Base-by-base conservation (phyloP, 306 rosid species). In the Rosa persica region DNA sequence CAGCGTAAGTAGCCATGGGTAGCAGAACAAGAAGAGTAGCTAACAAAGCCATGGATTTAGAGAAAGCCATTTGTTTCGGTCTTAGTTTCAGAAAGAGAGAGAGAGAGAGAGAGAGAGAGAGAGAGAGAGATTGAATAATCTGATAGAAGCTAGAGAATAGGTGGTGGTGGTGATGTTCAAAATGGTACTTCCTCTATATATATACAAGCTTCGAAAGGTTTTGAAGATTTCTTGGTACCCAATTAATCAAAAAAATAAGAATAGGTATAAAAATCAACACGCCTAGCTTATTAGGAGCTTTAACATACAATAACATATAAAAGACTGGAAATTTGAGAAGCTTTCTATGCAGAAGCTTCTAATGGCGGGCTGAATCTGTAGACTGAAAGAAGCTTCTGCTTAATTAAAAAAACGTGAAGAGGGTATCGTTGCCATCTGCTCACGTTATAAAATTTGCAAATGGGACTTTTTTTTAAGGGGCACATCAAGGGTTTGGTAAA, bases 21-120 rank as follows among this genome's bases (percentile, higher is more conserved):
- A 79, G 76, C 44, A 78, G 54, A 17, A 81, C 67, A 40, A 85
- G 74, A 75, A 79, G 65, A 73, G 81, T 15, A 54, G 81, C 84
- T 25, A 79, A 16, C 70, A 87, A 47, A 23, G 74, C 79, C 67
- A 88, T 60, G 17, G 81, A 76, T 16, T 19, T 82, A 20, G 74
- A 82, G 75, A 78, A 83, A 76, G 77, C 84, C 89, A 78, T 81
- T 71, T 75, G 60, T 72, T 58, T 40, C 27, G 11, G 40, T 47
- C 40, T 71, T 70, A 44, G 72, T 23, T 60, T 60, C 4, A 20
- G 39, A 61, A 34, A 66, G 77, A 65, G 67, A 4, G 42, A 66
- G 70, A 10, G 19, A 30, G 36, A 2, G 36, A 30, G 39, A 61
- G 42, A 66, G 39, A 61, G 42, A 66, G 77, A 65, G 67, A 4